Percentiles rank a stretch among this genome's conserved stretches.
Evolutionary conservation across 2,329 filamentous ascomycete species (phyloP).

Genomic region (Pseudogymnoascus sp.): DNA sequence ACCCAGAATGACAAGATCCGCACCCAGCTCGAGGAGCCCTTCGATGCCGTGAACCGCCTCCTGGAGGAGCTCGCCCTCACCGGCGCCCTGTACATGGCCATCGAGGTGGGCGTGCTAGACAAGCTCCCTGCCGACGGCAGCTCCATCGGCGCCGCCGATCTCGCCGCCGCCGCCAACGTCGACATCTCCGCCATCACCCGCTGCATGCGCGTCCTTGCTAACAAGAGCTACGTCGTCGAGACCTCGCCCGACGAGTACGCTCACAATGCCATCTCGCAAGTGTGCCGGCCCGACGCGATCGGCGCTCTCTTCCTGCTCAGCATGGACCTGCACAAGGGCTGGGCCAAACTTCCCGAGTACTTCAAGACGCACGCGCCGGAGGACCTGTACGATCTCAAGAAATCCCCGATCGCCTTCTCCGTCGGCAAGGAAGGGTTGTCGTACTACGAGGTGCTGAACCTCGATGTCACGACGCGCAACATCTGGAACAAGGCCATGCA

Average conservation of each 20-base stretch:
- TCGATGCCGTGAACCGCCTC: slow-evolving; percentile 17
- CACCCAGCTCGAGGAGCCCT: slow-evolving; percentile 18
- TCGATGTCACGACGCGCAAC: slow-evolving; percentile 23
- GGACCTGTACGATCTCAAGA: slow-evolving; percentile 27
- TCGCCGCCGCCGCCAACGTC: slow-evolving; percentile 22
- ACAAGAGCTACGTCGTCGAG: slow-evolving; percentile 27
- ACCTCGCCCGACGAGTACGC: slow-evolving; percentile 26
- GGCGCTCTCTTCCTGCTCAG: slow-evolving; percentile 28
- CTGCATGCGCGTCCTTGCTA: slow-evolving; percentile 25
- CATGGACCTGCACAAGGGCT: slow-evolving; percentile 27
- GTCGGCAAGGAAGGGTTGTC: slow-evolving; percentile 29
- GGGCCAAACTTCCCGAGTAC: slow-evolving; percentile 24
- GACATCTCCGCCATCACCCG: slow-evolving; percentile 27
- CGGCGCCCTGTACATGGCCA: slow-evolving; percentile 17
- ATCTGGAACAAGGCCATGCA: slow-evolving; percentile 30
- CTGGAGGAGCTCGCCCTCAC: slow-evolving; percentile 19
- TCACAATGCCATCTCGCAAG: slow-evolving; percentile 26
- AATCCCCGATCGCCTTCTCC: slow-evolving; percentile 28
- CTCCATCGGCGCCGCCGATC: slow-evolving; percentile 15
- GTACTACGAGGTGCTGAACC: slow-evolving; percentile 29
- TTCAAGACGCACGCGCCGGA: slow-evolving; percentile 26
- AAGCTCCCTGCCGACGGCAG: slow-evolving; percentile 12
- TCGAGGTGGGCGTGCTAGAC: slow-evolving; percentile 15
- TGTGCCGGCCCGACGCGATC: slow-evolving; percentile 22
- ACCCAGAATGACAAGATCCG: slow-evolving; percentile 18